phyloP scores from a whole-genome alignment of 108 stramenopile genomes.

The Fistulifera solaris region DNA sequence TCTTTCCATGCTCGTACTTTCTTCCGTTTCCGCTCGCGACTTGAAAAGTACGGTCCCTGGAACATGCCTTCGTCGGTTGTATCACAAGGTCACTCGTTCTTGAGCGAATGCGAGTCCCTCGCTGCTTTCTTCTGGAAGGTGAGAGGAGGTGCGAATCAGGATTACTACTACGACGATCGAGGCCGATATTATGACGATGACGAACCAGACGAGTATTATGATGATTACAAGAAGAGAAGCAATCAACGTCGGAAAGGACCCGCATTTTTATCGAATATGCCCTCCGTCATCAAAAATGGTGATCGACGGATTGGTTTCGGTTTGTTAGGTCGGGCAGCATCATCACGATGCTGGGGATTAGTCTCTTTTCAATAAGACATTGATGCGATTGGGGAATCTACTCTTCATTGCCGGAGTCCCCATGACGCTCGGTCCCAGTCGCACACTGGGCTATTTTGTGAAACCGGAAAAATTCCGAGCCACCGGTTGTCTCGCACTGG shows the following conservation, averaged over 20 bases:
- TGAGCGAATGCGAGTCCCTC: constrained; percentile 7
- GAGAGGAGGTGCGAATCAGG: not conserved
- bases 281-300: constrained; percentile 24
- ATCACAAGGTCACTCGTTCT: not conserved
- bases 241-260: not conserved
- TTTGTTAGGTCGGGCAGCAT: constrained; percentile 61
- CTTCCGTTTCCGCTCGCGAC: too few relatives aligned
- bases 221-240: not conserved
- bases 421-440: constrained; percentile 83
- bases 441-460: constrained; percentile 79
- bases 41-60: too few relatives aligned
- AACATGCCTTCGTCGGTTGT: too few relatives aligned
- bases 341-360: constrained; percentile 74
- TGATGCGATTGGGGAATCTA: constrained; percentile 90
- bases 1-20: too few relatives aligned
- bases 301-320: constrained; percentile 67
- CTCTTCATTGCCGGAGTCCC: constrained; percentile 76
- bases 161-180: not conserved
- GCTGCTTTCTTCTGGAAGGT: not conserved
- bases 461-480: constrained; percentile 81
- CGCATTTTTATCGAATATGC: not conserved
- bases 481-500: constrained; percentile 65
- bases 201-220: not conserved
- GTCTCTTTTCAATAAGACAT: constrained; percentile 91
- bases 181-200: too few relatives aligned